phyloP scores from a whole-genome alignment of 139 green algal species.

The Edaphochlamys debaryana region DNA sequence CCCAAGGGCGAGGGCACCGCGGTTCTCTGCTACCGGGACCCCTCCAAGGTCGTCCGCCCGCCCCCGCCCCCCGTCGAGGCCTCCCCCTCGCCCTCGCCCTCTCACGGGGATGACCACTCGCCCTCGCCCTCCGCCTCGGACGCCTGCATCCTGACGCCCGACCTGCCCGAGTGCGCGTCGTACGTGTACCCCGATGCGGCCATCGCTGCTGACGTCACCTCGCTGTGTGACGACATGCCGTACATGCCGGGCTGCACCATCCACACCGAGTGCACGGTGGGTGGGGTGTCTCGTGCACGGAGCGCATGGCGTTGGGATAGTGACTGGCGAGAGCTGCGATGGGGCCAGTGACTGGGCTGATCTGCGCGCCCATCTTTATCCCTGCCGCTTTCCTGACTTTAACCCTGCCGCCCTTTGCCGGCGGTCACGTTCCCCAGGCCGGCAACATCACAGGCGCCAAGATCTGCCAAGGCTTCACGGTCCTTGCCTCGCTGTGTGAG shows the following conservation, averaged over 20 bases:
- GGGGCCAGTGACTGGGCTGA: too few species aligned
- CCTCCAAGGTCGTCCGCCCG: neutral
- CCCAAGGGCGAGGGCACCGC: neutral
- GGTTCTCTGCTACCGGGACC: neutral
- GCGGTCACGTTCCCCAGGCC: neutral
- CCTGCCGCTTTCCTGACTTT: too few species aligned
- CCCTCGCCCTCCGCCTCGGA: too few species aligned
- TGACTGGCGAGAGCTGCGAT: too few species aligned
- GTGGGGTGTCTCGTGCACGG: neutral
- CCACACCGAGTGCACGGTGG: constrained; percentile 20
- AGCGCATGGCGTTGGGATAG: neutral
- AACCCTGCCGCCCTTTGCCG: too few species aligned
- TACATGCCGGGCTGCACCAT: constrained; percentile 47
- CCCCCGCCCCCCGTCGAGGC: neutral
- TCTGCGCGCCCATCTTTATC: too few species aligned
- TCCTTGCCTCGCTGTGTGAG: constrained; percentile 30
- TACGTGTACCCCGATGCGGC: constrained; percentile 23
- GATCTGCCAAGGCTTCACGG: constrained; percentile 19
- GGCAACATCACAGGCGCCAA: constrained; percentile 9
- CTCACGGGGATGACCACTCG: too few species aligned
- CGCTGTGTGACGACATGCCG: constrained; percentile 25
- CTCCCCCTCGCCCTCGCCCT: neutral
- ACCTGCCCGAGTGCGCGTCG: neutral
- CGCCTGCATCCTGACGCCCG: neutral
- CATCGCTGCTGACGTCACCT: constrained; percentile 5